These are phyloP conservation scores for Cyanidiococcus yangmingshanensis DNA, from an alignment of 23 red algal species.

Conservation along the genomic window DNA sequence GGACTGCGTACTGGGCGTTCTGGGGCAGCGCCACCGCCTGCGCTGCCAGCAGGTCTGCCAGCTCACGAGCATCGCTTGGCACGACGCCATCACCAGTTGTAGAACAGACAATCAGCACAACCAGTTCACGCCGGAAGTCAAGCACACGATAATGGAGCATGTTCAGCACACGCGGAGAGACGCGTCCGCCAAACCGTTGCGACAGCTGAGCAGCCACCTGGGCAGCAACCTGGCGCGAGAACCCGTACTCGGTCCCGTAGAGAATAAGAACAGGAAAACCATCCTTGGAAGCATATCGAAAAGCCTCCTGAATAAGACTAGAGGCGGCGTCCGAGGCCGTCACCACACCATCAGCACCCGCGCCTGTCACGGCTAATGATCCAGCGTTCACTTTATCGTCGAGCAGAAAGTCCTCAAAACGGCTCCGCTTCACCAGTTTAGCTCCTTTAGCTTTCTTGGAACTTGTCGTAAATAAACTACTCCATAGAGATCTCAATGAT, in stretches of 20 bases:
- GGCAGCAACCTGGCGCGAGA: slow-evolving; percentile 61
- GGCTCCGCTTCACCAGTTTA: not conserved
- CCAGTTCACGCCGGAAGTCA: slow-evolving; percentile 37
- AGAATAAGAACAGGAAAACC: slow-evolving; percentile 45
- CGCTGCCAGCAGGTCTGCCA: slow-evolving; percentile 36
- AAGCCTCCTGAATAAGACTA: not conserved
- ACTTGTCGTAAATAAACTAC: not conserved
- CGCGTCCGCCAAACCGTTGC: not conserved
- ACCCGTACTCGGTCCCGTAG: slow-evolving; percentile 97
- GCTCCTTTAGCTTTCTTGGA: not conserved
- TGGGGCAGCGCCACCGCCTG: slow-evolving; percentile 14
- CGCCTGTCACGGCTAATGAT: not conserved
- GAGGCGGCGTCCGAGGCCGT: not conserved
- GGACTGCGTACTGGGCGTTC: slow-evolving; percentile 36
- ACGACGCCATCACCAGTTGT: slow-evolving; percentile 90
- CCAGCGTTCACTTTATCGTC: slow-evolving; percentile 3
- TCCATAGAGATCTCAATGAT: not conserved
- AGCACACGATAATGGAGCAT: slow-evolving; percentile 39
- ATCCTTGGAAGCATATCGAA: not conserved
- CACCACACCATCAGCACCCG: not conserved
- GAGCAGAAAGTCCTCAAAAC: slow-evolving; percentile 12
- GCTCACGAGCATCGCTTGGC: slow-evolving; percentile 48
- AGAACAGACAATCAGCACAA: slow-evolving; percentile 60
- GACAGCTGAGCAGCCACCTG: slow-evolving; percentile 31
- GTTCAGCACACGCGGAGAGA: slow-evolving; percentile 41